phyloP scores from a whole-genome alignment of 208 protist genomes.

The Blastocrithidia nonstop region DNA sequence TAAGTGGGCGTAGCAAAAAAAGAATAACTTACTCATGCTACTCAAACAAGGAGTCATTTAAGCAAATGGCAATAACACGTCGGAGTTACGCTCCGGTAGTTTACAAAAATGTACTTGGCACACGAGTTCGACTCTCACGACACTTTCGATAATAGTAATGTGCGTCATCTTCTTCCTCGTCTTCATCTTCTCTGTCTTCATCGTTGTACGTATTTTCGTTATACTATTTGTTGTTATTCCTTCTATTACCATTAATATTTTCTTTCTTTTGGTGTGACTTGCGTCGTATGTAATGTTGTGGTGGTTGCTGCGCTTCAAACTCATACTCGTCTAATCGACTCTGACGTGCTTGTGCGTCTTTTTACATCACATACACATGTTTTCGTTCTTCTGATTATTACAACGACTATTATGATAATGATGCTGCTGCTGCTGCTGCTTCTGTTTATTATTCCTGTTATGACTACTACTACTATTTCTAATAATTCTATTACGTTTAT shows the following conservation, averaged over 20 bases:
- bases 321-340: too few species aligned
- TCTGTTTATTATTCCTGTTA: too few species aligned
- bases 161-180: conserved; percentile 20
- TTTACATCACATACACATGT: too few species aligned
- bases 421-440: too few species aligned
- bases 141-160: conserved; percentile 22
- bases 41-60: background rate
- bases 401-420: too few species aligned
- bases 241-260: background rate
- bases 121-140: conserved; percentile 10
- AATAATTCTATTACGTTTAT: too few species aligned
- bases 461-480: too few species aligned
- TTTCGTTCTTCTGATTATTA: too few species aligned
- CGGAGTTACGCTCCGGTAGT: conserved; percentile 5
- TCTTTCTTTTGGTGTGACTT: conserved; percentile 1
- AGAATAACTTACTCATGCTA: conserved; percentile 17
- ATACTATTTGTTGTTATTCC: conserved; percentile 1
- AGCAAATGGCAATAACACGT: background rate
- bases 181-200: conserved; percentile 6
- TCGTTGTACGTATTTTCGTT: conserved; percentile 4
- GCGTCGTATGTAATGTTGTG: too few species aligned
- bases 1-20: conserved; percentile 18
- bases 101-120: conserved; percentile 10
- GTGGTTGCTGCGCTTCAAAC: too few species aligned
- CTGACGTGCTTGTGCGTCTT: too few species aligned